Percentiles rank a stretch among this genome's conserved stretches.
These are phyloP conservation scores for Aphanocladium album DNA, from an alignment of 2,329 filamentous ascomycete genomes.

Conservation along the genomic window DNA sequence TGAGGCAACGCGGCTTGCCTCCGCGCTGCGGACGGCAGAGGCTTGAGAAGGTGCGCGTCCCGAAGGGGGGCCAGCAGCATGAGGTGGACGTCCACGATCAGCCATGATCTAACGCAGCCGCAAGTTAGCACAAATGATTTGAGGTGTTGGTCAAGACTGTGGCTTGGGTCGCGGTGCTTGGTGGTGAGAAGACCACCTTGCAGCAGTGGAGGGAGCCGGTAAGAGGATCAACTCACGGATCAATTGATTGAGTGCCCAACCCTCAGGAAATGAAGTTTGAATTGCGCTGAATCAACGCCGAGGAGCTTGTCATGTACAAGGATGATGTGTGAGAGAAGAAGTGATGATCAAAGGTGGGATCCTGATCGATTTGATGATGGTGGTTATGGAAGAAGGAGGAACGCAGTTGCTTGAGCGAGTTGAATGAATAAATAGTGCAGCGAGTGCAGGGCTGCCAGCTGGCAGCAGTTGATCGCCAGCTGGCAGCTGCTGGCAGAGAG, in stretches of 20 bases:
- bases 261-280: background rate
- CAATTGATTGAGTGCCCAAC: background rate
- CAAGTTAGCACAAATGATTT: background rate
- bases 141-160: background rate
- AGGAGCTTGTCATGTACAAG: background rate
- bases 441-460: background rate
- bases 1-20: slow-evolving; percentile 5
- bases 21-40: background rate
- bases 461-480: background rate
- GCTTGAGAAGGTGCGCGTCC: slow-evolving; percentile 2
- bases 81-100: slow-evolving; percentile 26
- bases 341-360: background rate
- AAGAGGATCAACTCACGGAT: too few relatives aligned
- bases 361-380: background rate
- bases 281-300: too few relatives aligned
- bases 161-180: too few relatives aligned
- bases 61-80: background rate
- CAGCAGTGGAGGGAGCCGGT: too few relatives aligned
- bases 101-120: slow-evolving; percentile 21
- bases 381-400: background rate
- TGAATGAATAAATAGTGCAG: slow-evolving; percentile 1
- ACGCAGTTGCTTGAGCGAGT: background rate
- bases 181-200: too few relatives aligned
- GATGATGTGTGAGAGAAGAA: background rate
- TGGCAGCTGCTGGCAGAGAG: background rate